Percentiles rank a stretch among this genome's conserved stretches.
Conservation (phyloP, 345 rosid species). For the Abelmoschus esculentus region DNA sequence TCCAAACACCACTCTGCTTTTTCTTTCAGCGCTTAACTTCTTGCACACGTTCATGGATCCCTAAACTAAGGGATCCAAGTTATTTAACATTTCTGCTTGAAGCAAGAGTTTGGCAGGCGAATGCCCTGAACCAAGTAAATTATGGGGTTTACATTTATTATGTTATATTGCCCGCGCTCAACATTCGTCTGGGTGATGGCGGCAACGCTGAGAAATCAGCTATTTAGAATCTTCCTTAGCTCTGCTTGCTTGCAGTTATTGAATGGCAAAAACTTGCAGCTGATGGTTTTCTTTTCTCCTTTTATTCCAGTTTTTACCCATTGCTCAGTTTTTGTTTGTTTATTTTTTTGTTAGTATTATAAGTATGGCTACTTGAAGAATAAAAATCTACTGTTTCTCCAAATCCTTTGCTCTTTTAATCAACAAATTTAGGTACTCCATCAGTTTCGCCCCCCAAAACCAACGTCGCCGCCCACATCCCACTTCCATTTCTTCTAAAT, state of each 20-base stretch:
- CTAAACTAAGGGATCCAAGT: slow-evolving; percentile 13
- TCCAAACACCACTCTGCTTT: not conserved
- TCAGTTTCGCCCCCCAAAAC: not conserved
- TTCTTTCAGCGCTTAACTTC: not conserved
- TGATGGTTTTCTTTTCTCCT: not conserved
- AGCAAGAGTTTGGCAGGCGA: not conserved
- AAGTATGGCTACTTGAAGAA: too few relatives aligned
- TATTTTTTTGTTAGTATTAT: too few relatives aligned
- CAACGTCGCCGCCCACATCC: not conserved
- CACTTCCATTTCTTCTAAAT: not conserved
- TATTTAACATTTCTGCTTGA: not conserved
- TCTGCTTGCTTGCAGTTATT: too few relatives aligned
- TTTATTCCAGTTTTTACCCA: not conserved
- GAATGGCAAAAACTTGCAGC: too few relatives aligned
- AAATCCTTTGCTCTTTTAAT: too few relatives aligned
- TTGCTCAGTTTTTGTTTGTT: too few relatives aligned
- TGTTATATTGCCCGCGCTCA: slow-evolving; percentile 4
- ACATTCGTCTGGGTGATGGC: not conserved
- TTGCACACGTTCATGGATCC: not conserved
- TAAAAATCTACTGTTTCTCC: too few relatives aligned
- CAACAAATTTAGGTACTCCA: not conserved
- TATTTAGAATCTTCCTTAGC: not conserved
- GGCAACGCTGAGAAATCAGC: slow-evolving; percentile 6
- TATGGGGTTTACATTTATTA: not conserved
- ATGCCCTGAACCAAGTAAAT: slow-evolving; percentile 1